These are phyloP conservation scores for Claviceps pusilla DNA, from an alignment of 2,329 filamentous ascomycete species.

Conservation along the genomic window DNA sequence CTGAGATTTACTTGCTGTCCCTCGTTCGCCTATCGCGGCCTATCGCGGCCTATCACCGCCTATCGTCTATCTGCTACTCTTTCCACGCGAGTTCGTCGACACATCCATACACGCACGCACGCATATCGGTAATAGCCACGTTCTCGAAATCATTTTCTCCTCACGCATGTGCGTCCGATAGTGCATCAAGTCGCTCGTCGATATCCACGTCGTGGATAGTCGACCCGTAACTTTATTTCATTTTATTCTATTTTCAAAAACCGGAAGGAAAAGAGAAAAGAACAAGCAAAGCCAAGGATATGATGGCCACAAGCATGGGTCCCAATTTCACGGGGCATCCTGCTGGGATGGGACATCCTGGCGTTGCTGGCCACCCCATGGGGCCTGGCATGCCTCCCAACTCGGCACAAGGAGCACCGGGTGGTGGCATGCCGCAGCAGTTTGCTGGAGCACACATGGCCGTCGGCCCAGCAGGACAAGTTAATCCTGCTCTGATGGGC, in stretches of 20 bases:
- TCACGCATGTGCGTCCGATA: slow-evolving; percentile 33
- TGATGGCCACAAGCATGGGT: slow-evolving; percentile 55
- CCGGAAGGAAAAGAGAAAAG: too few species aligned
- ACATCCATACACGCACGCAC: background rate
- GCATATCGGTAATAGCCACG: background rate
- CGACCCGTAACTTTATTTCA: slow-evolving; percentile 19
- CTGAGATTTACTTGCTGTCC: background rate
- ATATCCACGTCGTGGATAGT: slow-evolving; percentile 47
- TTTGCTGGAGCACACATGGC: slow-evolving; percentile 48
- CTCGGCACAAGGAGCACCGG: slow-evolving; percentile 52
- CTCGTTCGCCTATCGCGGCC: slow-evolving; percentile 1
- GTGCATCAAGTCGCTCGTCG: slow-evolving; percentile 29
- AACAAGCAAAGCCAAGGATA: slow-evolving; percentile 19
- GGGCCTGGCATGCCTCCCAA: slow-evolving; percentile 50
- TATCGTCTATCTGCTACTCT: background rate
- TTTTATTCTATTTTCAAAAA: too few species aligned
- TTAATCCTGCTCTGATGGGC: slow-evolving; percentile 62
- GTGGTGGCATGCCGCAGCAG: slow-evolving; percentile 51
- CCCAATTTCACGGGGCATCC: slow-evolving; percentile 53
- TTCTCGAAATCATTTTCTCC: background rate
- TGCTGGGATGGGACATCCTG: slow-evolving; percentile 56
- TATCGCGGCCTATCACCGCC: background rate
- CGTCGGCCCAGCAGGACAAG: slow-evolving; percentile 55
- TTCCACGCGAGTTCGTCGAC: background rate
- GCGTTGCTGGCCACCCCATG: slow-evolving; percentile 51